Evolutionary conservation across 2,329 filamentous ascomycete genomes (phyloP).

Genomic region (Pseudogymnoascus sp.): DNA sequence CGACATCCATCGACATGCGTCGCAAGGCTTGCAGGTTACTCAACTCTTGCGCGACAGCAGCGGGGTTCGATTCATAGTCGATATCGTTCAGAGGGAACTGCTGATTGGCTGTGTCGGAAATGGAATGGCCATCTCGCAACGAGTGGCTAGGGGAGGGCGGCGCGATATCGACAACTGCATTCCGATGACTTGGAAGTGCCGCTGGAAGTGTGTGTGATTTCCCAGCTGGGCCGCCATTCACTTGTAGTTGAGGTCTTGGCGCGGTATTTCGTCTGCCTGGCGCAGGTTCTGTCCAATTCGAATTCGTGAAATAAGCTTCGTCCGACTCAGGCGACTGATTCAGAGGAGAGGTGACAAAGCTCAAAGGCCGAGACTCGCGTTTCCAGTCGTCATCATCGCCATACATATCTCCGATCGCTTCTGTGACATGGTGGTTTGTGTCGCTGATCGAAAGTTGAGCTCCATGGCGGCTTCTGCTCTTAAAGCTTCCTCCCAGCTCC

Average conservation of each 20-base stretch:
- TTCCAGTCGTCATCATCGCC: conserved; percentile 46
- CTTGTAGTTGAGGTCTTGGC: conserved; percentile 8
- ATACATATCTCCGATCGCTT: conserved; percentile 68
- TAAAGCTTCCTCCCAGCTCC: conserved; percentile 29
- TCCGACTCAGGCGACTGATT: conserved; percentile 32
- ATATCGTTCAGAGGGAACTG: conserved; percentile 63
- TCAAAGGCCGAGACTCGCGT: conserved; percentile 49
- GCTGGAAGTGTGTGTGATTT: conserved; percentile 25
- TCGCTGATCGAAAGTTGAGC: conserved; percentile 46
- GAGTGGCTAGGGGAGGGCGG: conserved; percentile 32
- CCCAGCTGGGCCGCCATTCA: conserved; percentile 21
- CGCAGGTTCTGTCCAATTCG: conserved; percentile 16
- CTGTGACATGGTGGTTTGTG: conserved; percentile 66
- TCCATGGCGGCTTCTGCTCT: conserved; percentile 26
- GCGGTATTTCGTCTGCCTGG: conserved; percentile 10
- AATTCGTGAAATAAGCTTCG: conserved; percentile 21
- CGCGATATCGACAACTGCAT: conserved; percentile 21
- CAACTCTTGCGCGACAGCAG: conserved; percentile 62
- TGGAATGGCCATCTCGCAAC: conserved; percentile 31
- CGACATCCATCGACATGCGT: conserved; percentile 70
- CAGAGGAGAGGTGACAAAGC: conserved; percentile 41
- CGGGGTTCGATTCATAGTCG: conserved; percentile 65
- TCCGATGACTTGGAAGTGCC: conserved; percentile 24
- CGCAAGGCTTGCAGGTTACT: conserved; percentile 66
- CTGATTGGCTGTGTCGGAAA: conserved; percentile 45